A percentile compares a stretch with the other conserved stretches of the same genome.
Conservation (phyloP, 2,329 filamentous ascomycete genomes). For the Setomelanomma holmii region DNA sequence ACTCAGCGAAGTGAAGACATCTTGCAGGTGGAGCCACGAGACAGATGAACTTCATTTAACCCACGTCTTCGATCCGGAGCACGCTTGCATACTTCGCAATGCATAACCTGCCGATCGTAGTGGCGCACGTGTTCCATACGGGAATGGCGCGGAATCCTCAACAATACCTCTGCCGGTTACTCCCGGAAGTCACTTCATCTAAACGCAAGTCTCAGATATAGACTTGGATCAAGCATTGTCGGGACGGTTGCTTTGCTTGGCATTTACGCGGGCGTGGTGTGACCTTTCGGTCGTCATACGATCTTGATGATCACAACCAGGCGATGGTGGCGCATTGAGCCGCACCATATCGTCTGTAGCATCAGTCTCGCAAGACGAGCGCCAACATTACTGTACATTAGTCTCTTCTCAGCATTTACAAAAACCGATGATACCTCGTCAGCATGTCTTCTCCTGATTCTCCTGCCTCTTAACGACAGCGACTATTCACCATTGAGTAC, state of each 20-base stretch:
- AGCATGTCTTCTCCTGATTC: conserved; percentile 18
- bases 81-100: neutral
- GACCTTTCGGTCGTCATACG: conserved; percentile 7
- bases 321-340: conserved; percentile 7
- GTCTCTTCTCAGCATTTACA: conserved; percentile 15
- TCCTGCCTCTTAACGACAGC: conserved; percentile 10
- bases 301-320: conserved; percentile 8
- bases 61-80: neutral
- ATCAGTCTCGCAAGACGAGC: neutral
- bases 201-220: neutral
- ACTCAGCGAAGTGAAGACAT: neutral
- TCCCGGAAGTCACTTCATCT: conserved; percentile 2
- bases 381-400: conserved; percentile 25
- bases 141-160: conserved; percentile 1
- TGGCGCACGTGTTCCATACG: neutral
- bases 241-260: conserved; percentile 4
- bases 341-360: conserved; percentile 14
- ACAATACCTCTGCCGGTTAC: neutral
- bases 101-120: neutral
- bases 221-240: neutral
- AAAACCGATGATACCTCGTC: conserved; percentile 2
- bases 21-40: neutral
- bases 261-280: conserved; percentile 17
- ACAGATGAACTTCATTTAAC: neutral
- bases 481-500: conserved; percentile 6